Evolutionary conservation across 1,139 yeast species (phyloP).

Genomic region (Saccharomyces hybrid): DNA sequence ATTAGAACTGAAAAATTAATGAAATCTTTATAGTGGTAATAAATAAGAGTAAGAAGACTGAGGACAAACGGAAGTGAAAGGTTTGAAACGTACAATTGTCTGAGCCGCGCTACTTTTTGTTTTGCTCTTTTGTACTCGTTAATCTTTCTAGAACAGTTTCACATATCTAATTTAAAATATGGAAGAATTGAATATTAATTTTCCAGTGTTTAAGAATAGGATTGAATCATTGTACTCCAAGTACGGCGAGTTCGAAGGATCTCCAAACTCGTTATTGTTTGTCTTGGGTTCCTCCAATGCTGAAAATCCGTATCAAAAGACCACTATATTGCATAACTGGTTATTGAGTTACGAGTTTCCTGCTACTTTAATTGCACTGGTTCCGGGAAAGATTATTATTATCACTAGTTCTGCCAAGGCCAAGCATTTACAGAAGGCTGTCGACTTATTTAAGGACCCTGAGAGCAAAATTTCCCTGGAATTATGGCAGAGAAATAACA

Average conservation of each 20-base stretch:
- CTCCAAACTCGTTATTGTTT: constrained; percentile 51
- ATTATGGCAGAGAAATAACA: constrained; percentile 65
- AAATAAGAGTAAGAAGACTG: neutral
- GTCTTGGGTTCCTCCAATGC: constrained; percentile 81
- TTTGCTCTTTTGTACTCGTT: too few relatives aligned
- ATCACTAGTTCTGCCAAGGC: constrained; percentile 87
- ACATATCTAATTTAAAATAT: constrained; percentile 6
- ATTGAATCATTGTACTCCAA: constrained; percentile 28
- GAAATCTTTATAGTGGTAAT: neutral
- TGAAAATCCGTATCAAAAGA: constrained; percentile 84
- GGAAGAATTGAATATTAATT: constrained; percentile 36
- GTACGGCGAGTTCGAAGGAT: constrained; percentile 36
- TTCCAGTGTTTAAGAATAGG: constrained; percentile 35
- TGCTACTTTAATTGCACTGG: constrained; percentile 69
- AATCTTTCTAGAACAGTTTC: too few relatives aligned
- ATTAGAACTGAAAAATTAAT: neutral
- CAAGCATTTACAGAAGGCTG: constrained; percentile 49
- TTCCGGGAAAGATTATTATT: constrained; percentile 53
- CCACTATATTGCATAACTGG: constrained; percentile 88
- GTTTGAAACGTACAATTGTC: too few relatives aligned
- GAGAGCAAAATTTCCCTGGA: constrained; percentile 38
- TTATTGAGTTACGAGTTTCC: constrained; percentile 91
- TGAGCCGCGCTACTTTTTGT: too few relatives aligned
- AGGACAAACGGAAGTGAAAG: too few relatives aligned
- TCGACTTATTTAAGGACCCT: constrained; percentile 26